These are phyloP conservation scores for Apiotrichum sp. DNA, from an alignment of 1,284 basidiomycete species.

Conservation along the genomic window DNA sequence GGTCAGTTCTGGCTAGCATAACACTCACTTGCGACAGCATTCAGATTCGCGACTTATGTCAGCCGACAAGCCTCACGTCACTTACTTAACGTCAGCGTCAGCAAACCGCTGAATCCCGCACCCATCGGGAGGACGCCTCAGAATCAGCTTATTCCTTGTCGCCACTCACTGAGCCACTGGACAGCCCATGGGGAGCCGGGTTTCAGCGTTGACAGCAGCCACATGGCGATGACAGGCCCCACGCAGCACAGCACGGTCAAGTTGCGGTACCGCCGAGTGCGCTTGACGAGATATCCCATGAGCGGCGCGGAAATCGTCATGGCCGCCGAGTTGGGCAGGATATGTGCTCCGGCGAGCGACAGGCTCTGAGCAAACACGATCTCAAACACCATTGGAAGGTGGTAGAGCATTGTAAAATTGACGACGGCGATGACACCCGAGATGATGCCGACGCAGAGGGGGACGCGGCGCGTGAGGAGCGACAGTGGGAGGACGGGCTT, in stretches of 20 bases:
- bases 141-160: not conserved
- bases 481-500: constrained; percentile 78
- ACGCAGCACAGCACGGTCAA: constrained; percentile 18
- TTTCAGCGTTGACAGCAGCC: constrained; percentile 13
- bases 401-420: constrained; percentile 79
- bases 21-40: constrained; percentile 21
- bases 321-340: constrained; percentile 58
- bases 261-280: constrained; percentile 24
- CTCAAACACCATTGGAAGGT: constrained; percentile 82
- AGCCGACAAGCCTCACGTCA: not conserved
- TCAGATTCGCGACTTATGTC: constrained; percentile 22
- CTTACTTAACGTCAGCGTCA: constrained; percentile 24
- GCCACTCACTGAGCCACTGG: constrained; percentile 19
- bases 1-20: not conserved
- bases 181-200: constrained; percentile 10
- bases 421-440: constrained; percentile 61
- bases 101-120: constrained; percentile 23
- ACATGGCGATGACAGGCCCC: constrained; percentile 27
- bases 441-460: constrained; percentile 66
- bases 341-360: constrained; percentile 68
- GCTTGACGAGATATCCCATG: constrained; percentile 20
- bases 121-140: constrained; percentile 25
- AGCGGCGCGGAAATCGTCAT: constrained; percentile 27
- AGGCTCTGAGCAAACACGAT: constrained; percentile 73
- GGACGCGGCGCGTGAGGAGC: constrained; percentile 60